Evolutionary conservation across 73 alveolate species (phyloP).

Genomic region (Breviolum minutum): DNA sequence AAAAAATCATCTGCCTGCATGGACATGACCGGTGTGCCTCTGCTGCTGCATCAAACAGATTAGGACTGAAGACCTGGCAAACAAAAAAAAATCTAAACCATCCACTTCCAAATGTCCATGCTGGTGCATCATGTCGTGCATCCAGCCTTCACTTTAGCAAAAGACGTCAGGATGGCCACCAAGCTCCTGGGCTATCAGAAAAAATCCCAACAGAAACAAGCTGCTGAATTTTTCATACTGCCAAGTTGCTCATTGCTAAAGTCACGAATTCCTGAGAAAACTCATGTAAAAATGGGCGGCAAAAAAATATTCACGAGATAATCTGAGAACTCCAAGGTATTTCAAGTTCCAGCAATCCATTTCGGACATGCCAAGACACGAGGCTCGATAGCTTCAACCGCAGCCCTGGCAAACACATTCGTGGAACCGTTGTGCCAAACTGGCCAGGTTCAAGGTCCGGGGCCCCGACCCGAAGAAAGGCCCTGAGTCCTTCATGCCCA

Average conservation of each 20-base stretch:
- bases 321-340: neutral
- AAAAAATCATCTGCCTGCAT: neutral
- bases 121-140: neutral
- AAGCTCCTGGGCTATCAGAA: slow-evolving; percentile 25
- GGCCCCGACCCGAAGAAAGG: slow-evolving; percentile 48
- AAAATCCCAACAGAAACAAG: neutral
- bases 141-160: slow-evolving; percentile 71
- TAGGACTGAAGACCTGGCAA: slow-evolving; percentile 66
- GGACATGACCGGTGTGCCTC: neutral
- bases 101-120: neutral
- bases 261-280: slow-evolving; percentile 29
- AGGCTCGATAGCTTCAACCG: slow-evolving; percentile 67
- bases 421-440: neutral
- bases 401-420: slow-evolving; percentile 16
- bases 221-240: neutral
- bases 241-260: slow-evolving; percentile 66
- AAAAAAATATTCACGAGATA: neutral
- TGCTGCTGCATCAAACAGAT: slow-evolving; percentile 59
- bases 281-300: neutral
- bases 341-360: neutral
- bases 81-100: neutral
- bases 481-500: slow-evolving; percentile 83
- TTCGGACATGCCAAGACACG: neutral
- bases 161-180: slow-evolving; percentile 76
- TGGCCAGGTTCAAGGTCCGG: no score